A percentile compares a stretch with the other conserved stretches of the same genome.
Evolutionary conservation across 257 asterid species (phyloP).

Genomic region (Solanum appendiculatum): DNA sequence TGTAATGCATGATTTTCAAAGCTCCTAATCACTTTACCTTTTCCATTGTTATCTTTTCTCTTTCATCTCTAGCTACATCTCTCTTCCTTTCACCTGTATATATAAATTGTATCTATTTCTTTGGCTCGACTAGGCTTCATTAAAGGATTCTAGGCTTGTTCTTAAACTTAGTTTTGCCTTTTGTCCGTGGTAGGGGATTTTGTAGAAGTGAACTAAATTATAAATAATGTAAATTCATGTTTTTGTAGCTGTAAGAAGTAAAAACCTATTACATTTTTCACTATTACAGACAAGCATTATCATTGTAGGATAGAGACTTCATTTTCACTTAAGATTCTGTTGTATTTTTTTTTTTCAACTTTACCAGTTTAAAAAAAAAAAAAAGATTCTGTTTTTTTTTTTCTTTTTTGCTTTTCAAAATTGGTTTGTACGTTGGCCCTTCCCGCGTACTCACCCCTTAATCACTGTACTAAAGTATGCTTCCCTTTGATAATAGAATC

Average conservation of each 20-base stretch:
- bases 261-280: not conserved
- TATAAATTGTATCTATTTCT: not conserved
- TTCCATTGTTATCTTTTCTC: not conserved
- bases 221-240: not conserved
- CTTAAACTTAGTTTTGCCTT: not conserved
- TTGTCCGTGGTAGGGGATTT: not conserved
- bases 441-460: not conserved
- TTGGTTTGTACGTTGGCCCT: not conserved
- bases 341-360: not conserved
- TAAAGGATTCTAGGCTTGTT: not conserved
- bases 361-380: not conserved
- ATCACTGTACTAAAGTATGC: not conserved
- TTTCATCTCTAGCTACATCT: not conserved
- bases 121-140: not conserved
- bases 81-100: not conserved
- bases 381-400: not conserved
- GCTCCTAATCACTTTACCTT: not conserved
- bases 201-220: not conserved
- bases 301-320: not conserved
- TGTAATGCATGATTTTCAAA: not conserved
- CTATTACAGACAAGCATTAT: not conserved
- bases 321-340: not conserved
- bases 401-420: not conserved
- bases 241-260: not conserved
- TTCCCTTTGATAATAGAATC: not conserved